A percentile compares a stretch with the other conserved stretches of the same genome.
phyloP scores from a whole-genome alignment of 2,329 filamentous ascomycete species.

The Aspergillus uvarum region DNA sequence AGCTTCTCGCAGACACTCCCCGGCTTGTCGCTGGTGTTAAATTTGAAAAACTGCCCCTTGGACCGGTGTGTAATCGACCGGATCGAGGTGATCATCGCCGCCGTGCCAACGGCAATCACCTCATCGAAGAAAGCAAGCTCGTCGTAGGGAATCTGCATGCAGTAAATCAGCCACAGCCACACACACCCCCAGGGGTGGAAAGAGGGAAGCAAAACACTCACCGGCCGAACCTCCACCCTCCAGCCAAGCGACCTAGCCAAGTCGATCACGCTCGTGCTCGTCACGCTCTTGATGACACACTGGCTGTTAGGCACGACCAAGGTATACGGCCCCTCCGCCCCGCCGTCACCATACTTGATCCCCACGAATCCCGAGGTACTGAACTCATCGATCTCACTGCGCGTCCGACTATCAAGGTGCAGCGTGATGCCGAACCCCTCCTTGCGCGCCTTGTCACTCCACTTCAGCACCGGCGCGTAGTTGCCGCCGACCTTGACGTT shows the following conservation, averaged over 20 bases:
- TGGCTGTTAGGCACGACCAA: slow-evolving; percentile 33
- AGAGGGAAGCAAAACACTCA: slow-evolving; percentile 9
- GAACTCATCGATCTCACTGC: slow-evolving; percentile 39
- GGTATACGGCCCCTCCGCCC: slow-evolving; percentile 9
- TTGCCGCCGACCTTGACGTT: slow-evolving; percentile 39
- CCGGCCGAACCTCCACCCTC: slow-evolving; percentile 31
- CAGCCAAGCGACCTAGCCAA: slow-evolving; percentile 33
- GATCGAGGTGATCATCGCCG: slow-evolving; percentile 27
- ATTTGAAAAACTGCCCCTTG: neutral
- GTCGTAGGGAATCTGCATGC: slow-evolving; percentile 17
- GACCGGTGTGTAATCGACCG: slow-evolving; percentile 21
- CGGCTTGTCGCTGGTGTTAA: neutral
- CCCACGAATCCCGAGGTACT: slow-evolving; percentile 36
- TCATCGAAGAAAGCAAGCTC: slow-evolving; percentile 27
- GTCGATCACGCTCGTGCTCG: slow-evolving; percentile 24
- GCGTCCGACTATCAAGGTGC: slow-evolving; percentile 35
- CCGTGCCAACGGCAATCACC: slow-evolving; percentile 29
- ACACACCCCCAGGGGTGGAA: no score
- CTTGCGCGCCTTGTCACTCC: slow-evolving; percentile 28
- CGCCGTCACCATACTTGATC: slow-evolving; percentile 20
- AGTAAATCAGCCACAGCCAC: neutral
- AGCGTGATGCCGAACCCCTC: slow-evolving; percentile 36
- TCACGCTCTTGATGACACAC: slow-evolving; percentile 33
- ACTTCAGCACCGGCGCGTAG: slow-evolving; percentile 39
- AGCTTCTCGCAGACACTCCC: neutral